A percentile compares a stretch with the other conserved stretches of the same genome.
These are phyloP conservation scores for Lactarius psammicola DNA, from an alignment of 768 basidiomycete species.

Conservation along the genomic window DNA sequence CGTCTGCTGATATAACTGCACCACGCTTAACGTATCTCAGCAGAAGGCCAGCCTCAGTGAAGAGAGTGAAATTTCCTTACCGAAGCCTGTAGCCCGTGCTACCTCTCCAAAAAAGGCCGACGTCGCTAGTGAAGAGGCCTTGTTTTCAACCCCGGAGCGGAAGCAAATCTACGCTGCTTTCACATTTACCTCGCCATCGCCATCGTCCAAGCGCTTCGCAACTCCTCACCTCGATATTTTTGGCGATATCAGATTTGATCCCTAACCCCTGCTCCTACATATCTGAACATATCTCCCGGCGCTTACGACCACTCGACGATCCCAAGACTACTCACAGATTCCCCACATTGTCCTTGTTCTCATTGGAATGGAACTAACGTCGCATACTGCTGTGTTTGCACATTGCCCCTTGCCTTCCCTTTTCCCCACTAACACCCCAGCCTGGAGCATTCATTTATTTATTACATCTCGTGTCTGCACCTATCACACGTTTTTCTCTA, in stretches of 20 bases:
- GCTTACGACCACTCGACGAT: slow-evolving; percentile 21
- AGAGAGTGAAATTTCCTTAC: slow-evolving; percentile 12
- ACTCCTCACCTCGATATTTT: slow-evolving; percentile 30
- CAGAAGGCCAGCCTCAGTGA: slow-evolving; percentile 18
- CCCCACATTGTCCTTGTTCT: slow-evolving; percentile 4
- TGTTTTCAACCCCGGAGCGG: slow-evolving; percentile 74
- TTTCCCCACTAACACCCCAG: slow-evolving; percentile 12
- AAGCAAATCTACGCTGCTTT: slow-evolving; percentile 71
- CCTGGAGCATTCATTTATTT: slow-evolving; percentile 28
- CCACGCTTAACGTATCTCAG: slow-evolving; percentile 11
- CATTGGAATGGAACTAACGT: slow-evolving; percentile 20
- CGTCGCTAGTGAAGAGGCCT: slow-evolving; percentile 5
- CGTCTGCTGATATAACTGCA: neutral
- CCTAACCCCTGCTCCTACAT: slow-evolving; percentile 11
- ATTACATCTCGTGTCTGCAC: slow-evolving; percentile 26
- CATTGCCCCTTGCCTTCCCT: neutral
- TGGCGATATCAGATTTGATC: slow-evolving; percentile 29
- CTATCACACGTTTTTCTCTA: slow-evolving; percentile 10
- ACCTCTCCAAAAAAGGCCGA: slow-evolving; percentile 15
- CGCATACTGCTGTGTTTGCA: slow-evolving; percentile 20
- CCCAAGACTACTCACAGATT: slow-evolving; percentile 18
- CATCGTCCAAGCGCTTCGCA: slow-evolving; percentile 52
- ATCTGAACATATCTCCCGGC: slow-evolving; percentile 17
- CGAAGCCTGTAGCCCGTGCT: slow-evolving; percentile 19
- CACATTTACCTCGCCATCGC: slow-evolving; percentile 75